Base-by-base conservation (phyloP, 345 rosid genomes). In the Salix udensis region DNA sequence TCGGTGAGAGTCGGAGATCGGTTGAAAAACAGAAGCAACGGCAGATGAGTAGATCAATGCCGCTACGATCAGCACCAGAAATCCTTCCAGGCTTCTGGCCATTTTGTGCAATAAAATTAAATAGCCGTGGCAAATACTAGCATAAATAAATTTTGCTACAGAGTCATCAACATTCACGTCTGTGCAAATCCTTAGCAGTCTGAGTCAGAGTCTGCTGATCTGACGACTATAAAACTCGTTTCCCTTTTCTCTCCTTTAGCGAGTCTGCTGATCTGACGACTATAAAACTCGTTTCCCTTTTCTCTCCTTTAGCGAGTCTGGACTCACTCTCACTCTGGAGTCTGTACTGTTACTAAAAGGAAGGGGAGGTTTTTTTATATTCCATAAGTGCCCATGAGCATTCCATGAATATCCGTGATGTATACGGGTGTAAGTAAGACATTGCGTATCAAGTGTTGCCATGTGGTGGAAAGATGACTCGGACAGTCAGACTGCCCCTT, bases 1-100 rank as follows among this genome's bases (percentile, higher is more conserved):
- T 87, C 97, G 92, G 84, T 96, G 98, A 81, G 91, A 76, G 65
- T 88, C 94, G 5, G 96, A 92, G 81, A 96, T 88, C 67, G 98
- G 99, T n/a, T 88, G 89, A 65, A 85, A 77, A 75, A 87, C 82
- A 37, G 92, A 79, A 67, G 93, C 86, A 48, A 81, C 70, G 81
- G 65, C 70, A 10, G 36, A 18, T 3, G 67, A 50, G 68, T 82
- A 87, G 76, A 89, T 85, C 88, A 89, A 83, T 68, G 88, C 77
- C 39, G 81, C 81, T 30, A 81, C 74, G 30, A 87, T 46, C 50
- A 88, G 65, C 23, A 85, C 79, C 71, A 88, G 81, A 82, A 85
- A 89, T 68, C 85, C 68, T 6, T 70, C 76, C 21, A 72, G 81
- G 79, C 86, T 81, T 77, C 87, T 60, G 55, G 78, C 76, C 84